Conservation (phyloP, 2,329 filamentous ascomycete genomes). For the Claviceps purpurea region DNA sequence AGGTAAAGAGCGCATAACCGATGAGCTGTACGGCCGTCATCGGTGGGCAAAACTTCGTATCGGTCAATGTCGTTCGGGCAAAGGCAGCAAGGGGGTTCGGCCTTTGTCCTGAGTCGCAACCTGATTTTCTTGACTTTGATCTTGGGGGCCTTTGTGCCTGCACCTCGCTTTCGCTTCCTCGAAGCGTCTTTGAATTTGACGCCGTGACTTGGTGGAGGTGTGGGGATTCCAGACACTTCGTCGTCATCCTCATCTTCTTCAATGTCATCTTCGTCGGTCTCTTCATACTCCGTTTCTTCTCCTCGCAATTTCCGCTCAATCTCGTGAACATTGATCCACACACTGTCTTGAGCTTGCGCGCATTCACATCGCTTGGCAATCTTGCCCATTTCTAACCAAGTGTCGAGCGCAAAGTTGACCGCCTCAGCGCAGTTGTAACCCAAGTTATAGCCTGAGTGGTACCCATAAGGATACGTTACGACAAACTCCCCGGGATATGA, state of each 20-base stretch:
- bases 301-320: constrained; percentile 90
- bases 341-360: constrained; percentile 86
- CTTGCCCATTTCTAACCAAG: constrained; percentile 88
- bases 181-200: constrained; percentile 48
- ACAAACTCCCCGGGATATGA: constrained; percentile 97
- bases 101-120: constrained; percentile 56
- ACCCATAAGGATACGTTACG: constrained; percentile 95
- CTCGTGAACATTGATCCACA: constrained; percentile 94
- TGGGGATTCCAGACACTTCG: constrained; percentile 56
- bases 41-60: constrained; percentile 72
- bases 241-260: constrained; percentile 50
- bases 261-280: constrained; percentile 52
- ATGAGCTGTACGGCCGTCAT: constrained; percentile 78
- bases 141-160: constrained; percentile 25
- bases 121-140: constrained; percentile 67
- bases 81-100: constrained; percentile 72
- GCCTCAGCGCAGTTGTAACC: constrained; percentile 98
- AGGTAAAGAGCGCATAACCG: constrained; percentile 81
- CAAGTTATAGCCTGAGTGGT: constrained; percentile 94
- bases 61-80: constrained; percentile 83
- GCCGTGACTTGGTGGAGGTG: constrained; percentile 62
- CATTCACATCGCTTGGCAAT: constrained; percentile 96
- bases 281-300: constrained; percentile 74
- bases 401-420: constrained; percentile 92
- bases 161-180: constrained; percentile 46